These are phyloP conservation scores for Mycena chlorophos DNA, from an alignment of 768 basidiomycete species.

Conservation along the genomic window DNA sequence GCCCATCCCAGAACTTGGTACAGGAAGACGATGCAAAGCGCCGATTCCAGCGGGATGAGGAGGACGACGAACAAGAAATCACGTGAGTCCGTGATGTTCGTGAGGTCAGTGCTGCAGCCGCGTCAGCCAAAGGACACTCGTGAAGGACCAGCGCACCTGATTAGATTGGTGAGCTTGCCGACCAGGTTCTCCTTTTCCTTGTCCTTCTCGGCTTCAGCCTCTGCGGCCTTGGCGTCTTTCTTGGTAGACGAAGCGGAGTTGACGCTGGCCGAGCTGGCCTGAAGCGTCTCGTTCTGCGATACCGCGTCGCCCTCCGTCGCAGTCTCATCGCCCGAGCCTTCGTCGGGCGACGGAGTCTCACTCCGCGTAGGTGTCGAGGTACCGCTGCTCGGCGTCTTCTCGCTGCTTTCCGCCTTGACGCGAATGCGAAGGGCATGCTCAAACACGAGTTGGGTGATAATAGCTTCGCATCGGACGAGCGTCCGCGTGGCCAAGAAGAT, in stretches of 20 bases:
- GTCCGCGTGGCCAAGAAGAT: conserved; percentile 49
- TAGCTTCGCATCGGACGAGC: conserved; percentile 51
- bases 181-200: conserved; percentile 46
- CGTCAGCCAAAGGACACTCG: background rate
- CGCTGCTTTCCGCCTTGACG: conserved; percentile 47
- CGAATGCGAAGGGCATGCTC: conserved; percentile 62
- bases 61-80: conserved; percentile 18
- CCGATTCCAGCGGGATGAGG: conserved; percentile 41
- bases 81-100: conserved; percentile 18
- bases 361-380: conserved; percentile 16
- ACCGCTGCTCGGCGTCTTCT: conserved; percentile 13
- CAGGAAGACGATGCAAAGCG: conserved; percentile 43
- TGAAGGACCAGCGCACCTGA: conserved; percentile 30
- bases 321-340: conserved; percentile 16
- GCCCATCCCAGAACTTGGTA: conserved; percentile 53
- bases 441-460: conserved; percentile 44
- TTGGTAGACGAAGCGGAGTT: conserved; percentile 20
- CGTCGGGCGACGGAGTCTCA: conserved; percentile 7
- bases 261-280: conserved; percentile 19
- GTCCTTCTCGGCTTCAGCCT: conserved; percentile 10
- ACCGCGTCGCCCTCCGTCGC: conserved; percentile 7
- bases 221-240: conserved; percentile 16
- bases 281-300: conserved; percentile 17
- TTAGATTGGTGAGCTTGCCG: conserved; percentile 77
- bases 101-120: background rate